Evolutionary conservation across 2,329 filamentous ascomycete species (phyloP).

Genomic region (Xylariales sp.): DNA sequence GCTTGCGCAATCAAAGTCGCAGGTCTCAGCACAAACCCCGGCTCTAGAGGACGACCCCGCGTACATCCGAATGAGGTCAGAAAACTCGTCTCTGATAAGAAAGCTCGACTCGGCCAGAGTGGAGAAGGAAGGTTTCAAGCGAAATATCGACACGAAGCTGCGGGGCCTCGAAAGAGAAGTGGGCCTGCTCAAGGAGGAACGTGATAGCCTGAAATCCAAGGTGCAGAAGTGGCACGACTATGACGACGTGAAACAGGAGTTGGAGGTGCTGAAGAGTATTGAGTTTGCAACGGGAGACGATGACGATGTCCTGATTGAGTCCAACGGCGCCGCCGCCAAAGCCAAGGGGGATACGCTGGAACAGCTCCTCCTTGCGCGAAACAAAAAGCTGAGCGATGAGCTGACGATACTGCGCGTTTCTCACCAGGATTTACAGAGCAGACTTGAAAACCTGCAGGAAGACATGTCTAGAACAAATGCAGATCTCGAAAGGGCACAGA

Average conservation of each 20-base stretch:
- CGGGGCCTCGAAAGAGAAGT: constrained; percentile 78
- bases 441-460: constrained; percentile 75
- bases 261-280: constrained; percentile 96
- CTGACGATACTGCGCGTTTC: constrained; percentile 89
- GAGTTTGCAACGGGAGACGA: constrained; percentile 92
- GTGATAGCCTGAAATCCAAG: constrained; percentile 73
- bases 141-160: constrained; percentile 69
- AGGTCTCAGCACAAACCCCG: constrained; percentile 55
- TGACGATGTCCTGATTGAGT: constrained; percentile 50
- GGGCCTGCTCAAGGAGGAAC: constrained; percentile 70
- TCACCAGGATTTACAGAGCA: constrained; percentile 82
- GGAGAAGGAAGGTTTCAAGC: constrained; percentile 77
- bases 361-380: constrained; percentile 83
- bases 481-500: constrained; percentile 80
- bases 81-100: constrained; percentile 87
- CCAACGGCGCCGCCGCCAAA: constrained; percentile 49
- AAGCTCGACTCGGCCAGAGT: constrained; percentile 81
- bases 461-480: constrained; percentile 78
- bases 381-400: constrained; percentile 95
- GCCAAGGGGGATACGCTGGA: constrained; percentile 78
- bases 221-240: constrained; percentile 91
- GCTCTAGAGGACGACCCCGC: constrained; percentile 83
- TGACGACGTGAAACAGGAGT: constrained; percentile 90
- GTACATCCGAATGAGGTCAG: constrained; percentile 82
- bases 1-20: constrained; percentile 81